These are phyloP conservation scores for Leucogyrophana mollusca DNA, from an alignment of 768 basidiomycete genomes.

Conservation along the genomic window DNA sequence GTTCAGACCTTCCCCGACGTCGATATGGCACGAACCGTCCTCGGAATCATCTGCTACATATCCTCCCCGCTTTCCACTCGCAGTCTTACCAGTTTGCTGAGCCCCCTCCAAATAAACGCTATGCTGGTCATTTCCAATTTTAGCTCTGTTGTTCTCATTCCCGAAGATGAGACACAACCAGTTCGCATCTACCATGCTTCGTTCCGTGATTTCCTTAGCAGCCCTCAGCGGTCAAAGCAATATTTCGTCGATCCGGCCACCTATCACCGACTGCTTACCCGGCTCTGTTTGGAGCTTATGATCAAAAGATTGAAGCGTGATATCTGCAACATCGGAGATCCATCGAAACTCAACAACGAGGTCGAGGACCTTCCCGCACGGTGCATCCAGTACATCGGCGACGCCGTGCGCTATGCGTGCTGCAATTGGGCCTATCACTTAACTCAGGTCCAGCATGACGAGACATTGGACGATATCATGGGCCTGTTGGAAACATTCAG, in stretches of 20 bases:
- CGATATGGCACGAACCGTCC: conserved; percentile 12
- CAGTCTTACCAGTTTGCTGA: conserved; percentile 7
- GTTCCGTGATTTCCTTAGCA: conserved; percentile 19
- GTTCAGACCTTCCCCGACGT: conserved; percentile 12
- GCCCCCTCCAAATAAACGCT: conserved; percentile 11
- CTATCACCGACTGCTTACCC: conserved; percentile 14
- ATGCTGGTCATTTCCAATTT: conserved; percentile 16
- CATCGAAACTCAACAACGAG: conserved; percentile 13
- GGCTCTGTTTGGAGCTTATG: conserved; percentile 16
- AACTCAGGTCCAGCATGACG: conserved; percentile 9
- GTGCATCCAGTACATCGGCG: conserved; percentile 6
- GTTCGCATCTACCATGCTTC: conserved; percentile 19
- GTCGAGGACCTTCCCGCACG: conserved; percentile 13
- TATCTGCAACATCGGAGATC: conserved; percentile 15
- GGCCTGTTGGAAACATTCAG: conserved; percentile 12
- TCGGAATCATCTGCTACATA: conserved; percentile 16
- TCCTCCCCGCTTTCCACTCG: conserved; percentile 11
- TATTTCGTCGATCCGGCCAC: conserved; percentile 6
- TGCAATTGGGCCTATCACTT: conserved; percentile 17
- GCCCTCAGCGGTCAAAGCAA: conserved; percentile 13
- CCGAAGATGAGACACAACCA: conserved; percentile 9
- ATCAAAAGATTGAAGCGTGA: conserved; percentile 9
- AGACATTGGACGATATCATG: conserved; percentile 8
- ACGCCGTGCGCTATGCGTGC: conserved; percentile 14
- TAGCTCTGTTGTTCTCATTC: conserved; percentile 14